Base-by-base conservation (phyloP, 805 yeast genomes). In the Candida khao-thaluensis region DNA sequence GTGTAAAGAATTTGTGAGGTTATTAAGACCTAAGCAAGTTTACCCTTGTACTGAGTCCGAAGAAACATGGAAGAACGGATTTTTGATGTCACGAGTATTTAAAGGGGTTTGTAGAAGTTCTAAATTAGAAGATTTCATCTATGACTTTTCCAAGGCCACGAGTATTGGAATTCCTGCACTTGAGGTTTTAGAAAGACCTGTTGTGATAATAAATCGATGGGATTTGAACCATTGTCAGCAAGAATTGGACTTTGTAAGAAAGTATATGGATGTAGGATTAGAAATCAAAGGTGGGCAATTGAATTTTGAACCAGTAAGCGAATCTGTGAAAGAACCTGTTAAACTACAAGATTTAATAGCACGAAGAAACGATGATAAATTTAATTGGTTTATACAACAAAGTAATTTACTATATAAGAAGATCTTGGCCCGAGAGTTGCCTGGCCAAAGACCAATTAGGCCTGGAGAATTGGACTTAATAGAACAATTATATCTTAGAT, bases 11-110 rank as follows among this genome's bases (percentile, higher is more conserved):
- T 62, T 74, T 9, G 49, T 74, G 1, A 43, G 53, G 4, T 28
- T 54, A 22, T 66, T 74, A 37, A 51, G 42, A 7, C 74, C 76
- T 0, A 47, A 39, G 9, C 70, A 70, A 34, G 74, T 74, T 0
- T 71, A 59, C 35, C 78, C 78, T 0, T 66, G 72, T 33, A 60
- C 59, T n/a, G 67, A 58, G 25, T 58, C 65, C 1, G 33, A 27
- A 7, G 25, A 44, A 1, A 48, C 60, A 0, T 72, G 74, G 76
- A 38, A 34, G 7, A 46, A 49, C 17, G 76, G 76, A 0, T 63
- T 69, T 38, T 46, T 58, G 17, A 66, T 74, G 60, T 30, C 50
- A 4, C 49, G 74, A 27, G 47, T 70, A 2, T 74, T 72, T 56
- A 74, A 74, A 1, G 56, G 55, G 23, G 42, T 54, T 7, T 65